A percentile compares a stretch with the other conserved stretches of the same genome.
phyloP scores from a whole-genome alignment of 345 rosid species.

The Arabidopsis arenosa region DNA sequence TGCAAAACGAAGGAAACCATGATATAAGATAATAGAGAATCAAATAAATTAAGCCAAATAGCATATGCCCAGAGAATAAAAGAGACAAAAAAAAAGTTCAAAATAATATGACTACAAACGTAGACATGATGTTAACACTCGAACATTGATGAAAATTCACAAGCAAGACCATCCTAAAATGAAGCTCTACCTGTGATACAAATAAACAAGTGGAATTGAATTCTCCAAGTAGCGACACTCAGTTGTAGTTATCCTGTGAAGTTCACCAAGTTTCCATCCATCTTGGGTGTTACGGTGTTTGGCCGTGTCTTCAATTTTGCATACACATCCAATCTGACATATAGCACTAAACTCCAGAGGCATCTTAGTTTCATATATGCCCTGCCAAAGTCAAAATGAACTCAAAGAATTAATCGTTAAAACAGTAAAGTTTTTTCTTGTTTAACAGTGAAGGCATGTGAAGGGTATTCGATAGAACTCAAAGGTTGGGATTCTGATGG shows the following conservation, averaged over 20 bases:
- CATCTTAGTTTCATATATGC: conserved; percentile 85
- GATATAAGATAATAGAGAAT: conserved; percentile 2
- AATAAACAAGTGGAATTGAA: conserved; percentile 77
- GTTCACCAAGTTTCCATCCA: conserved; percentile 80
- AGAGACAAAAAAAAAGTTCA: not conserved
- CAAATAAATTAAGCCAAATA: not conserved
- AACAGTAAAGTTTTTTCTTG: not conserved
- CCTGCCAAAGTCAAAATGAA: conserved; percentile 56
- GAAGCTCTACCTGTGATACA: conserved; percentile 76
- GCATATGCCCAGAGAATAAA: conserved; percentile 9
- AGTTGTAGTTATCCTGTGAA: conserved; percentile 88
- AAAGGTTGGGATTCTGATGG: conserved; percentile 30
- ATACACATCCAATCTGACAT: conserved; percentile 91
- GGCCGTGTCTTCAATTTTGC: conserved; percentile 78
- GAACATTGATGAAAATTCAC: too few species aligned
- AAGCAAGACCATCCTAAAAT: not conserved
- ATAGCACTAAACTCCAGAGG: conserved; percentile 80
- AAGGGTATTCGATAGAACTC: conserved; percentile 4
- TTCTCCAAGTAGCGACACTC: conserved; percentile 86
- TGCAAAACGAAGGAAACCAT: conserved; percentile 43
- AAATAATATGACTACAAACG: too few species aligned
- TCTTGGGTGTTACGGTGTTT: conserved; percentile 73
- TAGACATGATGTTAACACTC: too few species aligned
- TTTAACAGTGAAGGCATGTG: not conserved
- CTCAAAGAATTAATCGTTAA: conserved; percentile 12